Evolutionary conservation across 176 grass and related monocot species (phyloP).

Genomic region (Oryza longistaminata): DNA sequence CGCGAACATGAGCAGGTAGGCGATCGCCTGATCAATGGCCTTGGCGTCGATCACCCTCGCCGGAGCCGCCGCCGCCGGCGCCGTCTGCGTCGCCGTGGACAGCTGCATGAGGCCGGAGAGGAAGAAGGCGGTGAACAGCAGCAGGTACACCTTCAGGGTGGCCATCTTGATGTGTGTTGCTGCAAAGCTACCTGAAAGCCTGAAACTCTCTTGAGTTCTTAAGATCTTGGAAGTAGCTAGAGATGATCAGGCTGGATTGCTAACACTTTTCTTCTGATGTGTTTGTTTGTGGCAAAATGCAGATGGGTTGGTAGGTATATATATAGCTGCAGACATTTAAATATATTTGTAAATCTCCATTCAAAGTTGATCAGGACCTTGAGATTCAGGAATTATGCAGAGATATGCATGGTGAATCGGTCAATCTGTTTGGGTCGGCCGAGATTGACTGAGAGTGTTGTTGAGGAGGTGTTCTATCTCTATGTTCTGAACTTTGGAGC

Average conservation of each 20-base stretch:
- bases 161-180: too few relatives aligned
- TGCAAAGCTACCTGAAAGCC: too few relatives aligned
- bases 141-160: neutral
- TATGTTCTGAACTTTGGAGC: too few relatives aligned
- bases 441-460: conserved; percentile 16
- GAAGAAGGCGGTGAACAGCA: conserved; percentile 37
- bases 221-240: neutral
- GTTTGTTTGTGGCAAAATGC: too few relatives aligned
- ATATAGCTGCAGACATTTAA: too few relatives aligned
- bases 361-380: conserved; percentile 25
- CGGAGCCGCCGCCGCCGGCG: neutral
- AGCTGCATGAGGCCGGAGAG: conserved; percentile 47
- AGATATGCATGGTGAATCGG: neutral
- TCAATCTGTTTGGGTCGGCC: neutral
- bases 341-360: too few relatives aligned
- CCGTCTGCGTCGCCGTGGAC: neutral
- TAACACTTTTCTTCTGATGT: too few relatives aligned
- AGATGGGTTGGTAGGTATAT: too few relatives aligned
- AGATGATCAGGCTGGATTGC: too few relatives aligned
- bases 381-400: neutral
- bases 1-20: conserved; percentile 32
- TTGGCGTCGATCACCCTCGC: neutral
- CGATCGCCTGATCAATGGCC: conserved; percentile 28
- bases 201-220: neutral
- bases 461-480: too few relatives aligned